phyloP scores from a whole-genome alignment of 2,329 filamentous ascomycete species.

The Nannizziopsis arthrosporioides region DNA sequence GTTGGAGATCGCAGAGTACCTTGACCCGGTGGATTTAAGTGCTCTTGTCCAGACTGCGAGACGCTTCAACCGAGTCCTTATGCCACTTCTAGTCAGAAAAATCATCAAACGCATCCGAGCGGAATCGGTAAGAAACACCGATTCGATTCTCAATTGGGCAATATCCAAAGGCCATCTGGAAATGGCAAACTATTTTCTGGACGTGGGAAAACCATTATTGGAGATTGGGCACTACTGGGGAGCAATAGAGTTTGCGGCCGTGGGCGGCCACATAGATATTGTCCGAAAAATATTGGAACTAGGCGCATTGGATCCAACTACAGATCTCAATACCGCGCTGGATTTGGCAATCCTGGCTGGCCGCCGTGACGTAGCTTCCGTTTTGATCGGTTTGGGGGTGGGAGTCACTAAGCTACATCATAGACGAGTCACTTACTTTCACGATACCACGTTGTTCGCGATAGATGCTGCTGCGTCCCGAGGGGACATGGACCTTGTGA shows the following conservation, averaged over 20 bases:
- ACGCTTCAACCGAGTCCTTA: background rate
- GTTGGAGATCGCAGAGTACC: background rate
- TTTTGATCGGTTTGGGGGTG: background rate
- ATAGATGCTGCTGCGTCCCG: conserved; percentile 1
- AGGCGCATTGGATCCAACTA: background rate
- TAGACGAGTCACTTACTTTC: background rate
- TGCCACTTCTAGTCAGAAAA: background rate
- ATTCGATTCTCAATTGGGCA: background rate
- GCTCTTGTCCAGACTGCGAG: conserved; percentile 6
- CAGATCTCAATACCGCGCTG: background rate
- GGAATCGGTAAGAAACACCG: background rate
- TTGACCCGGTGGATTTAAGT: background rate
- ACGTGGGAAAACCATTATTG: background rate
- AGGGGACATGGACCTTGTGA: conserved; percentile 4
- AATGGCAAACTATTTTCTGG: background rate
- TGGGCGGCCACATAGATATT: background rate
- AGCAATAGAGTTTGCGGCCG: conserved; percentile 1
- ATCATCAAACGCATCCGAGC: background rate
- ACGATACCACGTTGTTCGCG: background rate
- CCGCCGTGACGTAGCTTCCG: background rate
- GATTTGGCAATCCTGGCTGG: conserved; percentile 1
- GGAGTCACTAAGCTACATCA: background rate
- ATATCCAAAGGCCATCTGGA: conserved; percentile 1
- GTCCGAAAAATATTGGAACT: conserved; percentile 2
- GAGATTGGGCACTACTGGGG: background rate